A percentile compares a stretch with the other conserved stretches of the same genome.
Conservation (phyloP, 1,139 yeast species). For the Saccharomyces hybrid region DNA sequence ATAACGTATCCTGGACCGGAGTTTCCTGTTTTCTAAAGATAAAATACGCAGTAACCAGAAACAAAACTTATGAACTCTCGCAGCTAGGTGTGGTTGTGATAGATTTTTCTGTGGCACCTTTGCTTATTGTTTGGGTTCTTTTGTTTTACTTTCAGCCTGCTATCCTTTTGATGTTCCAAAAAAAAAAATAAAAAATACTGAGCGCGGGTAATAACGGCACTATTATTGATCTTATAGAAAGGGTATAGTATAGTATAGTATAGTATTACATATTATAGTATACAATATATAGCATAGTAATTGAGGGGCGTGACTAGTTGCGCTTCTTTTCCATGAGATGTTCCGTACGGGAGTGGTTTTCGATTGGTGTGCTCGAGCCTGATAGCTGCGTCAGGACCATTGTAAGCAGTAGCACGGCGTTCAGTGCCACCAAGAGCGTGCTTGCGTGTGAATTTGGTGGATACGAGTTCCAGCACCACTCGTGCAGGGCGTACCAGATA, state of each 20-base stretch:
- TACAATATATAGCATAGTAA: too few species aligned
- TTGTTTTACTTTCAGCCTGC: not conserved
- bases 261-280: not conserved
- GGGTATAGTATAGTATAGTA: not conserved
- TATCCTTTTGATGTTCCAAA: not conserved
- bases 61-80: not conserved
- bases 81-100: not conserved
- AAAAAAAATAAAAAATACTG: not conserved
- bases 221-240: not conserved
- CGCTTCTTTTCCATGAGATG: not conserved
- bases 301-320: not conserved
- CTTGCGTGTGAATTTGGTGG: slow-evolving; percentile 43
- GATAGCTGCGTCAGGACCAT: slow-evolving; percentile 2
- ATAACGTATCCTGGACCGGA: not conserved
- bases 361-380: not conserved
- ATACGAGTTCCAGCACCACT: slow-evolving; percentile 61
- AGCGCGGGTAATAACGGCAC: not conserved
- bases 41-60: not conserved
- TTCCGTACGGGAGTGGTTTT: not conserved
- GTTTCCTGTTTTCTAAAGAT: not conserved
- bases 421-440: slow-evolving; percentile 14
- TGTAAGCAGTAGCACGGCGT: slow-evolving; percentile 14
- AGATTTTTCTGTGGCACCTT: not conserved
- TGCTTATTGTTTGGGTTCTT: not conserved
- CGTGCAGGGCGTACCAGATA: slow-evolving; percentile 39